Evolutionary conservation across 139 green algal species (phyloP).

Genomic region (Tetradesmus obliquus): DNA sequence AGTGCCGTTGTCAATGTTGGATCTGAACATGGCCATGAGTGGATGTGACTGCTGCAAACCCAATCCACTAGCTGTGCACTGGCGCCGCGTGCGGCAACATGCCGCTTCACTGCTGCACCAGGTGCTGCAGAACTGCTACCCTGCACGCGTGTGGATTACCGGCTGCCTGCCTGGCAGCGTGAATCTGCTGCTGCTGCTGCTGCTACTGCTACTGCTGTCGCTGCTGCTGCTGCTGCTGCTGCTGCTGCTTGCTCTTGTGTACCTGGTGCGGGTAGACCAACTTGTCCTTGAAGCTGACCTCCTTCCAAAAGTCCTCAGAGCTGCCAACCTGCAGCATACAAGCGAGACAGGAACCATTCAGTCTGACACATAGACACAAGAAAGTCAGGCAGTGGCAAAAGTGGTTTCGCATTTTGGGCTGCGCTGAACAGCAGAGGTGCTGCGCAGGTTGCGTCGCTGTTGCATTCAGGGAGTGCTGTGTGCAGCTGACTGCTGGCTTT

Average conservation of each 20-base stretch:
- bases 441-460: not conserved
- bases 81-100: not conserved
- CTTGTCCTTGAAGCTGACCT: constrained; percentile 6
- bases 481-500: too few relatives aligned
- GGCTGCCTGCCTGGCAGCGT: too few relatives aligned
- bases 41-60: too few relatives aligned
- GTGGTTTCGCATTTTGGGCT: not conserved
- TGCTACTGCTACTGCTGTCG: not conserved
- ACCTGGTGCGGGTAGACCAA: not conserved
- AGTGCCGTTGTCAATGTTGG: too few relatives aligned
- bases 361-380: not conserved
- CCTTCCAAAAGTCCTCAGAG: constrained; percentile 33
- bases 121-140: not conserved
- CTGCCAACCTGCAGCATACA: constrained; percentile 15
- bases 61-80: too few relatives aligned
- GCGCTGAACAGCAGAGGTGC: not conserved
- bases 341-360: not conserved
- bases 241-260: not conserved
- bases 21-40: too few relatives aligned
- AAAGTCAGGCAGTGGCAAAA: not conserved
- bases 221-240: not conserved
- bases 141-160: not conserved
- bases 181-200: not conserved
- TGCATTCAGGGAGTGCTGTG: too few relatives aligned
- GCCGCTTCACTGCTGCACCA: not conserved